Percentiles rank a stretch among this genome's conserved stretches.
phyloP scores from a whole-genome alignment of 2,329 filamentous ascomycete genomes.

The Lachnellula occidentalis region DNA sequence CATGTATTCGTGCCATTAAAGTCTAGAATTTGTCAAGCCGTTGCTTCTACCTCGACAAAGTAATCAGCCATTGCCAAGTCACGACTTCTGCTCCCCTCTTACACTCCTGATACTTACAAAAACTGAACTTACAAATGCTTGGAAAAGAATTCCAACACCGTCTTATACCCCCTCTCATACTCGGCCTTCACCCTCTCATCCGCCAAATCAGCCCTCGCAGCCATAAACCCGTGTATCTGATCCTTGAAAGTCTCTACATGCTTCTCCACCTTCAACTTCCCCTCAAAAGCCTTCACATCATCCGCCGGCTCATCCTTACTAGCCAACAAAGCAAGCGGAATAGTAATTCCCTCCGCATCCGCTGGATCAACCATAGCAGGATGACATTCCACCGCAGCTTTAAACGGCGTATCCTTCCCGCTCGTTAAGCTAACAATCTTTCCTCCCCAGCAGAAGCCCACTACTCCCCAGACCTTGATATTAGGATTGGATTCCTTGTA shows the following conservation, averaged over 20 bases:
- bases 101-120: too few species aligned
- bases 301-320: conserved; percentile 56
- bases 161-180: conserved; percentile 43
- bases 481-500: conserved; percentile 43
- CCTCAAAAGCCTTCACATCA: conserved; percentile 39
- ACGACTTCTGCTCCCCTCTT: too few species aligned
- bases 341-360: conserved; percentile 54
- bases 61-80: background rate
- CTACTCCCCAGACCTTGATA: conserved; percentile 41
- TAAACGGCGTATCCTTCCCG: conserved; percentile 40
- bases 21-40: too few species aligned
- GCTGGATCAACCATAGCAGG: conserved; percentile 59
- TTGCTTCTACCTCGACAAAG: background rate
- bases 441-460: conserved; percentile 32
- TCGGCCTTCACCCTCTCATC: conserved; percentile 41
- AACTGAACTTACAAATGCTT: conserved; percentile 34
- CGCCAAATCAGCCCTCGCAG: conserved; percentile 43
- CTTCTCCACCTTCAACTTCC: conserved; percentile 38
- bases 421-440: conserved; percentile 27
- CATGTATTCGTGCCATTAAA: too few species aligned
- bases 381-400: conserved; percentile 46
- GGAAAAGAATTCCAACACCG: conserved; percentile 38
- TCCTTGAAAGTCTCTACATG: conserved; percentile 44
- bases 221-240: conserved; percentile 57
- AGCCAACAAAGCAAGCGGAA: conserved; percentile 59